Conservation (phyloP, 306 rosid genomes). For the Prunus kanzakura region DNA sequence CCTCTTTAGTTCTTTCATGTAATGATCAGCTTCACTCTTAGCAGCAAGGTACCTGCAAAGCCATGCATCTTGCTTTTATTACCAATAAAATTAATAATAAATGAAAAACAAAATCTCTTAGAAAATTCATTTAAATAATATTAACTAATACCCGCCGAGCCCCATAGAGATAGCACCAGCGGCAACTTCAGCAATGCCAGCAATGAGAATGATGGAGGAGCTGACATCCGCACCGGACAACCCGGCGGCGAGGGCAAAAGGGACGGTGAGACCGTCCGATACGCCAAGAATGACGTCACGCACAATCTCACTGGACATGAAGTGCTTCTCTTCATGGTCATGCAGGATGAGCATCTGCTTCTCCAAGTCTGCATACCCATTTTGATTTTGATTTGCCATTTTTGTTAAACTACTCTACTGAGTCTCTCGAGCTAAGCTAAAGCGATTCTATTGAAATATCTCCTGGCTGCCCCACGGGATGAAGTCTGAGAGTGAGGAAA, state of each 20-base stretch:
- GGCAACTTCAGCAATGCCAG: slow-evolving; percentile 51
- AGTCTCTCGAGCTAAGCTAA: too few relatives aligned
- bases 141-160: slow-evolving; percentile 58
- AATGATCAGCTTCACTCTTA: slow-evolving; percentile 86
- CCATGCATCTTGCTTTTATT: too few relatives aligned
- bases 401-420: not conserved
- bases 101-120: not conserved
- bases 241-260: slow-evolving; percentile 48
- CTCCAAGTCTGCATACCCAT: slow-evolving; percentile 31
- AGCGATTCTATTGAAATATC: not conserved
- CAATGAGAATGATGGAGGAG: slow-evolving; percentile 45
- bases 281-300: slow-evolving; percentile 51
- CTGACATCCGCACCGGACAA: slow-evolving; percentile 45
- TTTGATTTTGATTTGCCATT: not conserved
- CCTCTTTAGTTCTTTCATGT: slow-evolving; percentile 62
- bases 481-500: not conserved
- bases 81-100: too few relatives aligned
- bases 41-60: slow-evolving; percentile 76
- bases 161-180: slow-evolving; percentile 62
- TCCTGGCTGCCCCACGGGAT: not conserved
- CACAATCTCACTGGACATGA: slow-evolving; percentile 51
- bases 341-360: slow-evolving; percentile 39
- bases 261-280: slow-evolving; percentile 54
- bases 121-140: not conserved
- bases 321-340: slow-evolving; percentile 51